phyloP scores from a whole-genome alignment of 345 rosid genomes.

The Pugionium dolabratum region DNA sequence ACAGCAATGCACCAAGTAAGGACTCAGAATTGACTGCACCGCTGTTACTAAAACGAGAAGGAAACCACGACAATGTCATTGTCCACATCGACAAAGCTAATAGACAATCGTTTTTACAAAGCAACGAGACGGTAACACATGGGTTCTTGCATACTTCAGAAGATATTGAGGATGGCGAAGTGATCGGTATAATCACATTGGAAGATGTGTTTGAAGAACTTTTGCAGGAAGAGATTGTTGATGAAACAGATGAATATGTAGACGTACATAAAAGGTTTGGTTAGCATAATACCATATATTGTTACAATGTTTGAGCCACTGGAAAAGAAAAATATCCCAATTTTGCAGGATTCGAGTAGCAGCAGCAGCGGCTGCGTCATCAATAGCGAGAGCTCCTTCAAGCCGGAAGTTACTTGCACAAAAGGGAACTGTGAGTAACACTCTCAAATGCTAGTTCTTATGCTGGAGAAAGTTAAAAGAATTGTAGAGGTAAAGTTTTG shows the following conservation, averaged over 20 bases:
- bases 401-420: constrained; percentile 65
- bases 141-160: constrained; percentile 51
- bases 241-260: constrained; percentile 43
- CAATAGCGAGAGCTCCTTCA: constrained; percentile 93
- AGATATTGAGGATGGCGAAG: constrained; percentile 85
- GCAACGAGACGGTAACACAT: constrained; percentile 44
- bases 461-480: background rate
- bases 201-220: constrained; percentile 99
- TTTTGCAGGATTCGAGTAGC: constrained; percentile 89
- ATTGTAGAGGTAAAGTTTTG: too few species aligned
- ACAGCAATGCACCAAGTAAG: constrained; percentile 40
- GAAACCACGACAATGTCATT: constrained; percentile 56
- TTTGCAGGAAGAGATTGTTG: constrained; percentile 90
- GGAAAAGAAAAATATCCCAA: background rate
- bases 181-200: constrained; percentile 52
- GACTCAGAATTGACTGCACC: constrained; percentile 63
- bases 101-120: constrained; percentile 40
- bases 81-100: constrained; percentile 64
- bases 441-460: too few species aligned
- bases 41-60: constrained; percentile 58
- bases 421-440: constrained; percentile 39
- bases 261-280: constrained; percentile 90
- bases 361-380: constrained; percentile 91
- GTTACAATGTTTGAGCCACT: constrained; percentile 6
- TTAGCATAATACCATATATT: background rate